Percentiles rank a stretch among this genome's conserved stretches.
phyloP scores from a whole-genome alignment of 768 basidiomycete species.

The Pleurotus cornucopiae region DNA sequence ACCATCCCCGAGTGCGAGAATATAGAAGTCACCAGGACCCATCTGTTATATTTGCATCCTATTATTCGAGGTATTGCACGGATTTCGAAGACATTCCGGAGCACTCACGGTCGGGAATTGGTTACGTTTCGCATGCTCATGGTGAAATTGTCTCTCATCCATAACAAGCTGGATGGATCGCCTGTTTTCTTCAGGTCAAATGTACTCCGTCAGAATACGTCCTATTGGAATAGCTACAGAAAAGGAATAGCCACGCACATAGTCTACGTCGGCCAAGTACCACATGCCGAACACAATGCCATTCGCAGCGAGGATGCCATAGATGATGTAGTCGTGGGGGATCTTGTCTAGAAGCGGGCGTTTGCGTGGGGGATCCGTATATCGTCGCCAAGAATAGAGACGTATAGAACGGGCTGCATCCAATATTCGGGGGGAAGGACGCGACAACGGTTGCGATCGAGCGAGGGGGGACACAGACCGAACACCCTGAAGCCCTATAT shows the following conservation, averaged over 20 bases:
- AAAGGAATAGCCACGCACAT: conserved; percentile 19
- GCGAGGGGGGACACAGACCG: neutral
- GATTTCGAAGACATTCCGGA: neutral
- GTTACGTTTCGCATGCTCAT: conserved; percentile 56
- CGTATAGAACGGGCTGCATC: neutral
- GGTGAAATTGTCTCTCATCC: conserved; percentile 64
- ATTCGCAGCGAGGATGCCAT: conserved; percentile 62
- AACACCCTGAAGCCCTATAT: no score
- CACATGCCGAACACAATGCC: conserved; percentile 58
- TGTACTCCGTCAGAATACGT: neutral
- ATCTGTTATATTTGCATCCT: conserved; percentile 37
- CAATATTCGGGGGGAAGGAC: neutral
- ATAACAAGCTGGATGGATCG: conserved; percentile 32
- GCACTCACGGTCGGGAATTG: conserved; percentile 60
- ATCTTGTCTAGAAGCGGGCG: conserved; percentile 37
- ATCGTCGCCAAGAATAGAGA: conserved; percentile 2
- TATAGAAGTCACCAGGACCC: conserved; percentile 65
- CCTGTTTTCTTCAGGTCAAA: conserved; percentile 30
- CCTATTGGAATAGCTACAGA: neutral
- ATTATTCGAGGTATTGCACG: neutral
- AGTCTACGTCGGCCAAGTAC: conserved; percentile 39
- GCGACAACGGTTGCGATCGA: neutral
- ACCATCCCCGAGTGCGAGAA: conserved; percentile 65
- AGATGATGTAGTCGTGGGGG: conserved; percentile 51
- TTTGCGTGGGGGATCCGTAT: conserved; percentile 3